Percentiles rank a stretch among this genome's conserved stretches.
Evolutionary conservation across 805 yeast genomes (phyloP).

Genomic region (Hanseniaspora vineae): DNA sequence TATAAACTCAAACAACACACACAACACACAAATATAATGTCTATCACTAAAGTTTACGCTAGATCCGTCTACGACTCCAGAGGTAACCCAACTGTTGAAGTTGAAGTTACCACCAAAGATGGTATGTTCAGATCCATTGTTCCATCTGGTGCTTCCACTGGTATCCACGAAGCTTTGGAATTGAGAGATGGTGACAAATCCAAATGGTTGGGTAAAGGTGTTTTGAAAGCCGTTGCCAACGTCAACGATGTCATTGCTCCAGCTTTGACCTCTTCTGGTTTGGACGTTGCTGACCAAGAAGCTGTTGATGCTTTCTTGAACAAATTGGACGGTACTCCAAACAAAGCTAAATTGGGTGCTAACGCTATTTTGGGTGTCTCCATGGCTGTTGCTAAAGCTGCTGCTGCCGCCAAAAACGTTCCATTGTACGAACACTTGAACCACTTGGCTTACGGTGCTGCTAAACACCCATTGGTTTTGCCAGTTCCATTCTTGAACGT

Average conservation of each 20-base stretch:
- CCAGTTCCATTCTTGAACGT: constrained; percentile 99
- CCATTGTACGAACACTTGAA: constrained; percentile 91
- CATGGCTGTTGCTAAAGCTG: constrained; percentile 93
- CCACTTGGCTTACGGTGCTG: constrained; percentile 44
- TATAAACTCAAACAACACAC: not conserved
- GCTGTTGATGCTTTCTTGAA: constrained; percentile 77
- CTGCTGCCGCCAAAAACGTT: constrained; percentile 88
- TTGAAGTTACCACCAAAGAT: constrained; percentile 82
- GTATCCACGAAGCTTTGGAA: constrained; percentile 97
- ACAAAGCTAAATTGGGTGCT: constrained; percentile 97
- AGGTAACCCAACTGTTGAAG: constrained; percentile 99
- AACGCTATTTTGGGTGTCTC: constrained; percentile 98
- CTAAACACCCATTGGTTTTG: constrained; percentile 71
- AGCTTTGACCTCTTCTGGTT: constrained; percentile 66
- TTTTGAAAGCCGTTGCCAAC: constrained; percentile 88
- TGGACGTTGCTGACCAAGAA: constrained; percentile 79
- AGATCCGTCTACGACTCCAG: constrained; percentile 99
- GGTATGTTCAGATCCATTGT: constrained; percentile 96
- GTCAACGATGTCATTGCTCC: constrained; percentile 94
- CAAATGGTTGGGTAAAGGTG: constrained; percentile 99
- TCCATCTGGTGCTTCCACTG: constrained; percentile 99
- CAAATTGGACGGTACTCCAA: constrained; percentile 89
- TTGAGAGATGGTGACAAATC: constrained; percentile 96
- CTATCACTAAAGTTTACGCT: constrained; percentile 77
- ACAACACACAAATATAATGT: constrained; percentile 33